Evolutionary conservation across 345 rosid genomes (phyloP).

Genomic region (Gossypium raimondii): DNA sequence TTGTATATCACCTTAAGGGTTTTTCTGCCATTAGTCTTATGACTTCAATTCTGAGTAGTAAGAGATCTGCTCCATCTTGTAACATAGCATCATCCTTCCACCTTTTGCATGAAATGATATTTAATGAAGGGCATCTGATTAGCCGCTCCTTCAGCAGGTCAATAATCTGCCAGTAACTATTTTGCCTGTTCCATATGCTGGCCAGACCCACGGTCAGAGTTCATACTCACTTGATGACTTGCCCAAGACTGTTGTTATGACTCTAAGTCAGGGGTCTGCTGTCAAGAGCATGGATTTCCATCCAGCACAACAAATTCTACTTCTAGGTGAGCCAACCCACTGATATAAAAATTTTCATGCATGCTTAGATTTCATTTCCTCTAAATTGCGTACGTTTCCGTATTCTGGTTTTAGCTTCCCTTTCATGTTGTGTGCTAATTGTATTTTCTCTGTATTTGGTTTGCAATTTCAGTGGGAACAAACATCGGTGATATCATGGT

Average conservation of each 20-base stretch:
- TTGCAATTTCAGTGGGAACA: conserved; percentile 67
- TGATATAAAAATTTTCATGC: conserved; percentile 9
- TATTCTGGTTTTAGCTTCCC: conserved; percentile 11
- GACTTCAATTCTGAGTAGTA: neutral
- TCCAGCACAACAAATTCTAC: conserved; percentile 68
- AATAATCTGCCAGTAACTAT: conserved; percentile 65
- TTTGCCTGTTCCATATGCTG: conserved; percentile 54
- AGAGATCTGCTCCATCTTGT: conserved; percentile 1
- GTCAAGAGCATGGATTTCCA: conserved; percentile 93
- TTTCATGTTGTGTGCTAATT: neutral
- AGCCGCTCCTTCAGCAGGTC: conserved; percentile 39
- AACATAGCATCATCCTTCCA: neutral
- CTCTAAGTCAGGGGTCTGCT: conserved; percentile 62
- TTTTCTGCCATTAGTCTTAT: neutral
- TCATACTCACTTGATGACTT: conserved; percentile 71
- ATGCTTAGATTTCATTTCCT: conserved; percentile 2
- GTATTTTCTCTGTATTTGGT: conserved; percentile 3
- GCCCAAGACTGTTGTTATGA: conserved; percentile 61
- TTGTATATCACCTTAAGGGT: neutral
- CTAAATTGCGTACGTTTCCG: conserved; percentile 6
- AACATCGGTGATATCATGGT: conserved; percentile 60
- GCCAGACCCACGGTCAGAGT: conserved; percentile 72
- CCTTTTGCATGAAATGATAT: conserved; percentile 10
- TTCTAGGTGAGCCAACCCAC: conserved; percentile 54
- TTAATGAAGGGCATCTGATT: conserved; percentile 3